Evolutionary conservation across 2,329 filamentous ascomycete genomes (phyloP).

Genomic region (Aspergillus nomiae): DNA sequence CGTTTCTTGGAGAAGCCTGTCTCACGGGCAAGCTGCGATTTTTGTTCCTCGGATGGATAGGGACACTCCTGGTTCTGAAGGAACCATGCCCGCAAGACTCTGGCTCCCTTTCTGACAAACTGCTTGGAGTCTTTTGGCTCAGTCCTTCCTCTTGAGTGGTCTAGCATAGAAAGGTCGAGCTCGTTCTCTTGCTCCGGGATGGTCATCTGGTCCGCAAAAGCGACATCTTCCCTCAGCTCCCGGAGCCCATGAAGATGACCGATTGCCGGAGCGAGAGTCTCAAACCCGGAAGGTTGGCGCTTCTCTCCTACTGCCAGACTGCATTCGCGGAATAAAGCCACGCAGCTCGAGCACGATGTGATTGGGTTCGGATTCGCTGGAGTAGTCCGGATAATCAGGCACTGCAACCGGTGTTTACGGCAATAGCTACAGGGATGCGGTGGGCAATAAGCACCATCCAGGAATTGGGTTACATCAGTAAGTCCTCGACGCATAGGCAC

Average conservation of each 20-base stretch:
- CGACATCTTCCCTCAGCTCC: conserved; percentile 37
- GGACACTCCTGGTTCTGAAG: conserved; percentile 49
- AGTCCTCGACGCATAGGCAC: conserved; percentile 10
- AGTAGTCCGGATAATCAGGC: conserved; percentile 52
- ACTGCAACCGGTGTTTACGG: conserved; percentile 48
- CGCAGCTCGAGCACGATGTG: conserved; percentile 53
- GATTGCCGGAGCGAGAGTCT: conserved; percentile 51
- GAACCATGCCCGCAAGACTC: conserved; percentile 52
- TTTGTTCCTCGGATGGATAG: conserved; percentile 53
- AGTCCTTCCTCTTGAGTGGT: conserved; percentile 2
- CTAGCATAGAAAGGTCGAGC: neutral
- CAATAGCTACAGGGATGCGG: conserved; percentile 50
- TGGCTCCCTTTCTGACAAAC: conserved; percentile 49
- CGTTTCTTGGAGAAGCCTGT: conserved; percentile 51
- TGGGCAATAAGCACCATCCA: conserved; percentile 47
- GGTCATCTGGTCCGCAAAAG: conserved; percentile 5
- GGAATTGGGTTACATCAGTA: conserved; percentile 34
- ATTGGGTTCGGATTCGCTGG: conserved; percentile 53
- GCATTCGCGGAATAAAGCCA: conserved; percentile 54
- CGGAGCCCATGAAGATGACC: conserved; percentile 53
- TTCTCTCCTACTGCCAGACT: conserved; percentile 51
- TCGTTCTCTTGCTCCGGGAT: neutral
- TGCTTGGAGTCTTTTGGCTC: conserved; percentile 35
- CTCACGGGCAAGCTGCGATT: conserved; percentile 41
- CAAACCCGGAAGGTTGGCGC: conserved; percentile 49